phyloP scores from a whole-genome alignment of 805 yeast species.

The Wickerhamomyces pijperi region DNA sequence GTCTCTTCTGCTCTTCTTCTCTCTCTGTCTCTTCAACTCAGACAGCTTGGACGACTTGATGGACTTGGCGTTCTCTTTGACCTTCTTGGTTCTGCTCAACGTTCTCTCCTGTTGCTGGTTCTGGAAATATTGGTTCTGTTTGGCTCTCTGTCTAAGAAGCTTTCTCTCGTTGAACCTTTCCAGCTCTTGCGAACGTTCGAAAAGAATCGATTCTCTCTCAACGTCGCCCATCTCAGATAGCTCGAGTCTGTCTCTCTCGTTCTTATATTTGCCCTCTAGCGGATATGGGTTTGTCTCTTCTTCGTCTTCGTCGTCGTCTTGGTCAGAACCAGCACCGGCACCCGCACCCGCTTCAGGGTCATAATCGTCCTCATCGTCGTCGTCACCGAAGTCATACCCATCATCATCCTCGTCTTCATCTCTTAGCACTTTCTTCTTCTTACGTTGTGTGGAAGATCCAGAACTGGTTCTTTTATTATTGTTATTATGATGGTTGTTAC shows the following conservation, averaged over 20 bases:
- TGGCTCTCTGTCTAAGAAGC: constrained; percentile 74
- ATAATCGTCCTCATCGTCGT: constrained; percentile 27
- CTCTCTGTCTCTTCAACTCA: constrained; percentile 68
- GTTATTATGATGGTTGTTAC: background rate
- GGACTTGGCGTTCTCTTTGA: constrained; percentile 21
- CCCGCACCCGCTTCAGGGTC: constrained; percentile 34
- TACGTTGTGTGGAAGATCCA: constrained; percentile 8
- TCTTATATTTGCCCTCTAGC: constrained; percentile 80
- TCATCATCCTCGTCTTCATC: constrained; percentile 12
- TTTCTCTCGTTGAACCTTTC: constrained; percentile 79
- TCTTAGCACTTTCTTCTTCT: constrained; percentile 16
- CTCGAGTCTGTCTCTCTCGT: constrained; percentile 61
- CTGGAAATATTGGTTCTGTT: constrained; percentile 28
- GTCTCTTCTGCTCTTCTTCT: constrained; percentile 38
- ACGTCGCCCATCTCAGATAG: constrained; percentile 75
- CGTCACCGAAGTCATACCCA: constrained; percentile 22
- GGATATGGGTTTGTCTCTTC: constrained; percentile 73
- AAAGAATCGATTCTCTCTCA: constrained; percentile 81
- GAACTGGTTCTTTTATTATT: background rate
- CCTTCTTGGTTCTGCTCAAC: constrained; percentile 15
- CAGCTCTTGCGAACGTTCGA: constrained; percentile 87
- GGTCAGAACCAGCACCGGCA: constrained; percentile 24
- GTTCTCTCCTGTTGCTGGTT: constrained; percentile 23
- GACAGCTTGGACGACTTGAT: constrained; percentile 43
- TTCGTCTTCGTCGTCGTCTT: constrained; percentile 24